These are phyloP conservation scores for Salix purpurea DNA, from an alignment of 345 rosid genomes.

Conservation along the genomic window DNA sequence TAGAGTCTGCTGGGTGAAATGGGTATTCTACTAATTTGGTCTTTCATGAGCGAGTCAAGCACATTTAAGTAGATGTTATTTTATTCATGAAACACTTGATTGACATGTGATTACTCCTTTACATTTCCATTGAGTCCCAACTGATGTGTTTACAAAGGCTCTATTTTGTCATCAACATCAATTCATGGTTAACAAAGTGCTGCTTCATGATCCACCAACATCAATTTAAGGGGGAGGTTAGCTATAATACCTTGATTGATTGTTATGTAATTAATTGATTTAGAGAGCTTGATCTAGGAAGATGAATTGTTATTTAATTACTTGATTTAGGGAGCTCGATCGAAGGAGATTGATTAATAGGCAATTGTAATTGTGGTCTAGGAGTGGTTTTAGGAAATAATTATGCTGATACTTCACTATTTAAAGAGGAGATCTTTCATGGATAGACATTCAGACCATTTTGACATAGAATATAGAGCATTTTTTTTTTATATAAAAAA, in stretches of 20 bases:
- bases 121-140: not conserved
- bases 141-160: not conserved
- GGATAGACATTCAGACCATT: not conserved
- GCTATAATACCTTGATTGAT: not conserved
- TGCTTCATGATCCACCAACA: not conserved
- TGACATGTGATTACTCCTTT: too few relatives aligned
- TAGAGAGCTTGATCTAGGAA: not conserved
- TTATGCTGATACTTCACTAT: too few relatives aligned
- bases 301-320: not conserved
- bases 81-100: too few relatives aligned
- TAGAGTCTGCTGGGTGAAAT: too few relatives aligned
- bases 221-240: not conserved
- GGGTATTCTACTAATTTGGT: too few relatives aligned
- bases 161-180: not conserved
- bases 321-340: not conserved
- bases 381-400: too few relatives aligned
- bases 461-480: not conserved
- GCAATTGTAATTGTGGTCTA: not conserved
- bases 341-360: not conserved
- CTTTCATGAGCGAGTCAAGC: too few relatives aligned
- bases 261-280: not conserved
- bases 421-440: too few relatives aligned
- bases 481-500: too few relatives aligned
- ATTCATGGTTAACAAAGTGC: not conserved
- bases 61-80: too few relatives aligned